Base-by-base conservation (phyloP, 2,329 filamentous ascomycete genomes). In the Fusarium nygamai region DNA sequence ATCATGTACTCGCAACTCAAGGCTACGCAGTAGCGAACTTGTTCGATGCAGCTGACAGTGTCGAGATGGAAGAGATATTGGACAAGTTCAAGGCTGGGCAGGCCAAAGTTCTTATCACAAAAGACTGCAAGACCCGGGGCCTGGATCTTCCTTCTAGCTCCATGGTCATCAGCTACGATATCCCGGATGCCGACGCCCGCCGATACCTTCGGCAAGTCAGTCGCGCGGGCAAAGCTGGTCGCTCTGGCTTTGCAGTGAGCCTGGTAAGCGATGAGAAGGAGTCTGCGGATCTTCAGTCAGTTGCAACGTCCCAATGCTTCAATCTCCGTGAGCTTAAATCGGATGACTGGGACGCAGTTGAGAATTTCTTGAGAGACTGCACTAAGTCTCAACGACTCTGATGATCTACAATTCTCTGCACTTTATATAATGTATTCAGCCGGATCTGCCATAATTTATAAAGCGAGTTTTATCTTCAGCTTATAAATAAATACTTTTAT, bases 401-500 rank as follows among this genome's bases (percentile, higher is more conserved):
- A 12, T 11, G 5, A 16, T 24, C 5, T 1, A 8, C 17, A 8
- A 0, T 53, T 11, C 22, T 36, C 31, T 16, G 0, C 8, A 8
- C 5, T 34, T 5, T 3, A 24, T 3, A 24, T 2, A 11, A 24
- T 16, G 6, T 1, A 8, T 20, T 11, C 1, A 4, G 3, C 0
- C 8, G 3, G 1, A 19, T 50, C 3, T 24, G 2, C 8, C 7
- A 19, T 0, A 13, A 5, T 12, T 19, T 9, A 11, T 1, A 1
- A n/a, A n/a, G n/a, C n/a, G 5, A 6, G 8, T 9, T 1, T 19
- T 16, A 24, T 16, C n/a, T 34, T 6, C 17, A 24, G 16, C 7
- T 36, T 36, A 1, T 36, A 36, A 17, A 34, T 33, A 13, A 33
- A 33, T 13, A 33, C 31, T 33, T 29, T 20, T 9, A 51, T 5